These are phyloP conservation scores for Neonothopanus nambi DNA, from an alignment of 1,284 basidiomycete species.

Conservation along the genomic window DNA sequence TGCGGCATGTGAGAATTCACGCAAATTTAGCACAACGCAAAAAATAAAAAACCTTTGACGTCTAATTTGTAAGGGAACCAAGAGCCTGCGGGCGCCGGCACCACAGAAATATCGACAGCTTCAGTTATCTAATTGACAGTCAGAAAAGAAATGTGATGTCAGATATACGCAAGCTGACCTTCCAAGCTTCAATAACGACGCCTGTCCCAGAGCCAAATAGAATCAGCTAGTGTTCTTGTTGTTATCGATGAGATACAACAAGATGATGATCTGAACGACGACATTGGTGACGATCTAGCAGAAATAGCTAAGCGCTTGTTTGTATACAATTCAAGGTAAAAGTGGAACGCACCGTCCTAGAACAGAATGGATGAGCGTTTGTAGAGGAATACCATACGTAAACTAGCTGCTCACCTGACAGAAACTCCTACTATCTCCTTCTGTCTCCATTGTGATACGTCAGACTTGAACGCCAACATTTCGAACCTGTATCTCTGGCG, in stretches of 20 bases:
- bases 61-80: slow-evolving; percentile 78
- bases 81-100: slow-evolving; percentile 58
- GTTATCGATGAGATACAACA: slow-evolving; percentile 94
- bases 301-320: slow-evolving; percentile 11
- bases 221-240: slow-evolving; percentile 94
- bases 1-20: background rate
- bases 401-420: slow-evolving; percentile 55
- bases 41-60: slow-evolving; percentile 67
- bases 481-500: slow-evolving; percentile 69
- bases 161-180: slow-evolving; percentile 51
- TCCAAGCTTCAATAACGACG: slow-evolving; percentile 94
- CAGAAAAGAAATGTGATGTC: slow-evolving; percentile 9
- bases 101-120: slow-evolving; percentile 82
- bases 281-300: slow-evolving; percentile 87
- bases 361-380: slow-evolving; percentile 1
- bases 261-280: slow-evolving; percentile 85
- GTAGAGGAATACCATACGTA: slow-evolving; percentile 9
- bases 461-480: slow-evolving; percentile 92
- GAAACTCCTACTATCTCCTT: slow-evolving; percentile 88
- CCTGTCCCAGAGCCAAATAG: slow-evolving; percentile 87
- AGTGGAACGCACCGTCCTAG: slow-evolving; percentile 41
- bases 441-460: slow-evolving; percentile 93
- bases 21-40: slow-evolving; percentile 15
- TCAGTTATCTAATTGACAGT: slow-evolving; percentile 65
- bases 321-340: slow-evolving; percentile 4